These are phyloP conservation scores for Vigna angularis DNA, from an alignment of 306 rosid genomes.

Conservation along the genomic window DNA sequence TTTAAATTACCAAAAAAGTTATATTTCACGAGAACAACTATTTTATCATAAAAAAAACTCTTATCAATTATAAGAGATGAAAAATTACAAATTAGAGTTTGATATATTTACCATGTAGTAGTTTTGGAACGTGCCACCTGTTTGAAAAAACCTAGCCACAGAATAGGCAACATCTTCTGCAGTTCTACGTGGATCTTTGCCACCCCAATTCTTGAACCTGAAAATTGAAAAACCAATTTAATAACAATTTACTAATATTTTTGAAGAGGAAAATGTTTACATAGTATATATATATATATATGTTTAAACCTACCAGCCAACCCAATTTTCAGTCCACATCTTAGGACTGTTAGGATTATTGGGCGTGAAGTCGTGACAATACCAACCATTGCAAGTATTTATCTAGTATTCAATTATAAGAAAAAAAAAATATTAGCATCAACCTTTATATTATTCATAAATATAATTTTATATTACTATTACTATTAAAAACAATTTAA, in stretches of 20 bases:
- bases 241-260: not conserved
- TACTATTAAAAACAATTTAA: too few species aligned
- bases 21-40: too few species aligned
- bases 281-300: not conserved
- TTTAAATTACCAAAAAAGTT: too few species aligned
- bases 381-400: conserved; percentile 70
- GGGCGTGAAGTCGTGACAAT: conserved; percentile 58
- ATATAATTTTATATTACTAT: too few species aligned
- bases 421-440: too few species aligned
- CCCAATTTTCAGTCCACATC: conserved; percentile 76
- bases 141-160: conserved; percentile 65
- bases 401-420: conserved; percentile 39
- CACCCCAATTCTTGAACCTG: conserved; percentile 72
- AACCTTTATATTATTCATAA: too few species aligned
- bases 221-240: not conserved
- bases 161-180: conserved; percentile 66
- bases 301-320: conserved; percentile 53
- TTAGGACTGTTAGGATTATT: conserved; percentile 60
- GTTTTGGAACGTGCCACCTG: conserved; percentile 69
- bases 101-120: conserved; percentile 58
- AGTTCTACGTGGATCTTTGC: conserved; percentile 64
- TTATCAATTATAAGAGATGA: too few species aligned
- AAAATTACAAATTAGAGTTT: not conserved
- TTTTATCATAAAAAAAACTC: too few species aligned
- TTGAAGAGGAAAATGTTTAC: not conserved